Evolutionary conservation across 2,329 filamentous ascomycete genomes (phyloP).

Genomic region (Aspergillus viridinutans): DNA sequence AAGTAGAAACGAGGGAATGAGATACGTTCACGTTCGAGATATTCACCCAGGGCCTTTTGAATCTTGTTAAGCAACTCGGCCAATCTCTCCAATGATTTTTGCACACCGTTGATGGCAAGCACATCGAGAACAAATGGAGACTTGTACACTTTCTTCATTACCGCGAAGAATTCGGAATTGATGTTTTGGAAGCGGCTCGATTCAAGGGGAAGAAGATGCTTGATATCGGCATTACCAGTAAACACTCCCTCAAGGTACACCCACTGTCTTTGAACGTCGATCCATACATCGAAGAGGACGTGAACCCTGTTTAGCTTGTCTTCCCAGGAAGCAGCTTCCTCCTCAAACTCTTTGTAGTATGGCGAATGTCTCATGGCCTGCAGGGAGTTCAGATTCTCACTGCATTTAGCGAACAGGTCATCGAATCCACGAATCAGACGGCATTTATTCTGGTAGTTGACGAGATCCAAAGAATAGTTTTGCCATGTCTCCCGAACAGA

Average conservation of each 20-base stretch:
- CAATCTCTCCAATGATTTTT: slow-evolving; percentile 90
- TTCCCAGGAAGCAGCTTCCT: slow-evolving; percentile 94
- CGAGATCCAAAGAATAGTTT: slow-evolving; percentile 87
- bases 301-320: slow-evolving; percentile 97
- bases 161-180: slow-evolving; percentile 96
- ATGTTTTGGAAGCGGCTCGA: slow-evolving; percentile 98
- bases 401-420: slow-evolving; percentile 96
- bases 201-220: slow-evolving; percentile 92
- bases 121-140: slow-evolving; percentile 94
- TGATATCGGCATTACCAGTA: slow-evolving; percentile 97
- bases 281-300: slow-evolving; percentile 98
- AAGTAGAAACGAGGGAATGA: slow-evolving; percentile 99
- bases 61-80: slow-evolving; percentile 99
- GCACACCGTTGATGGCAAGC: slow-evolving; percentile 88
- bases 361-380: slow-evolving; percentile 99
- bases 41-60: slow-evolving; percentile 96
- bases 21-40: slow-evolving; percentile 93
- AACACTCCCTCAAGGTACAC: slow-evolving; percentile 99
- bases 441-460: slow-evolving; percentile 97
- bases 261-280: slow-evolving; percentile 99
- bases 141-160: slow-evolving; percentile 99
- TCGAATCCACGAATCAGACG: slow-evolving; percentile 97
- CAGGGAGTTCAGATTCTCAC: slow-evolving; percentile 93
- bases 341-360: slow-evolving; percentile 99
- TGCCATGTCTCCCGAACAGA: slow-evolving; percentile 97